Evolutionary conservation across 2,329 filamentous ascomycete genomes (phyloP).

Genomic region (Botrytis hyacinthi): DNA sequence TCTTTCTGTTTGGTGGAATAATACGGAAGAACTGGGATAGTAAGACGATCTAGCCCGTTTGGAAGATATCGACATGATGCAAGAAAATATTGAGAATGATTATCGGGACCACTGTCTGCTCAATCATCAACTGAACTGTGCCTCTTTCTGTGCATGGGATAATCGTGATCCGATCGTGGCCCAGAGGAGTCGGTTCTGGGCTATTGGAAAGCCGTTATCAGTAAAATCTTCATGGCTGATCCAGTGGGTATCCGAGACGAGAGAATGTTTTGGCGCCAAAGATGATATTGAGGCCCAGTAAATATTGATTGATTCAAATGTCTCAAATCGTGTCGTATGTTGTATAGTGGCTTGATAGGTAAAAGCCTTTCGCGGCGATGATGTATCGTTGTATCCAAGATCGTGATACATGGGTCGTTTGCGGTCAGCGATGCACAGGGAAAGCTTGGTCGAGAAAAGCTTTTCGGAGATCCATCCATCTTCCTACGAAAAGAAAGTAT

Average conservation of each 20-base stretch:
- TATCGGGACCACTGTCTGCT: neutral
- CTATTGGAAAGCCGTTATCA: neutral
- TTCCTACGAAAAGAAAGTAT: conserved; percentile 1
- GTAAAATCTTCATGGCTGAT: neutral
- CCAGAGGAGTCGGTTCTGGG: neutral
- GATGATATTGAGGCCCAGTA: neutral
- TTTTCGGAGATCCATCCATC: neutral
- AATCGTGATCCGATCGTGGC: neutral
- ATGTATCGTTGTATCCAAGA: neutral
- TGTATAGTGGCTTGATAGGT: neutral
- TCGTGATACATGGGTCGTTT: neutral
- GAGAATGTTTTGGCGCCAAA: neutral
- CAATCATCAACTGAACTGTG: neutral
- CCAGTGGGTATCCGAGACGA: neutral
- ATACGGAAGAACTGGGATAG: neutral
- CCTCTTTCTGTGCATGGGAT: neutral
- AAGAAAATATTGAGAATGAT: neutral
- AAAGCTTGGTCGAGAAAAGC: neutral
- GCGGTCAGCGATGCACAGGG: neutral
- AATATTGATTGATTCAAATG: neutral
- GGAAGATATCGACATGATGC: neutral
- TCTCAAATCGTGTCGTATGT: neutral
- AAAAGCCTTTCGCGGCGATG: neutral
- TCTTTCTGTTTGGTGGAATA: neutral
- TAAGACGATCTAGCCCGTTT: neutral